phyloP scores from a whole-genome alignment of 345 rosid species.

The Syzygium aqueum region DNA sequence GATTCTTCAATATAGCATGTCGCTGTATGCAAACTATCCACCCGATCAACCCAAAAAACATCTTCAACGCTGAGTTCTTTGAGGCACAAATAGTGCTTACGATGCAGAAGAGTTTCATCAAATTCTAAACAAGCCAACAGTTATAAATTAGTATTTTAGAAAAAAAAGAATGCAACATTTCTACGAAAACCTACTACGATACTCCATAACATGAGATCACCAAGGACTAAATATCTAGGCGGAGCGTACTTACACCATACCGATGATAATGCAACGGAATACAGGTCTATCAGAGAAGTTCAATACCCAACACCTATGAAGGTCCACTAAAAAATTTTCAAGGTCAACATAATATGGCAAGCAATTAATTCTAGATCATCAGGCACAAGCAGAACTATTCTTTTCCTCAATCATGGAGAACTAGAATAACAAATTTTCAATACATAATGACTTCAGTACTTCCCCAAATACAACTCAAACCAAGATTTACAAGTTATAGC shows the following conservation, averaged over 20 bases:
- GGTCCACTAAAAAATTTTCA: neutral
- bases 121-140: constrained; percentile 35
- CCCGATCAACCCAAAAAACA: too few relatives aligned
- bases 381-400: neutral
- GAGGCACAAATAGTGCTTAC: constrained; percentile 43
- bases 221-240: neutral
- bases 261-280: neutral
- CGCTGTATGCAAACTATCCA: too few relatives aligned
- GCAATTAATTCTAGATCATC: neutral
- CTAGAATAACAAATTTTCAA: neutral
- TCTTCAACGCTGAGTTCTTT: constrained; percentile 56
- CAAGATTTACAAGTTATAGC: neutral
- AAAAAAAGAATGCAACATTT: neutral
- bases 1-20: too few relatives aligned
- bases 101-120: constrained; percentile 24
- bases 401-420: neutral
- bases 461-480: too few relatives aligned
- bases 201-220: neutral
- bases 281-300: neutral
- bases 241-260: neutral
- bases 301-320: neutral
- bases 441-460: neutral
- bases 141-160: neutral
- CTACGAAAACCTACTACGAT: neutral
- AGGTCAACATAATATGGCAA: neutral